Percentiles rank a stretch among this genome's conserved stretches.
Evolutionary conservation across 2,329 filamentous ascomycete species (phyloP).

Genomic region (Huntiella abstrusa): DNA sequence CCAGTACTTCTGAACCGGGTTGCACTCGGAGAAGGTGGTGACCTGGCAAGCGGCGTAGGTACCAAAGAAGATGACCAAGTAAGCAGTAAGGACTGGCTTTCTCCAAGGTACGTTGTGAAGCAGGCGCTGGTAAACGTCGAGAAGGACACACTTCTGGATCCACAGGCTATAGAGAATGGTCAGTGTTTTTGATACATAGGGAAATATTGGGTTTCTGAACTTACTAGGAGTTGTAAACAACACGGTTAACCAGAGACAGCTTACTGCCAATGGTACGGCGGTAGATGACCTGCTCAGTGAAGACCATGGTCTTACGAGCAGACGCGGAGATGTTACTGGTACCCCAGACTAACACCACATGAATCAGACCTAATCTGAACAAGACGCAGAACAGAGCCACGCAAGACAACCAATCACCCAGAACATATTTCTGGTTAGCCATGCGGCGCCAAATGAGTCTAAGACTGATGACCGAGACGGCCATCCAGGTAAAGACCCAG

Average conservation of each 20-base stretch:
- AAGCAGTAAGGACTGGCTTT: constrained; percentile 15
- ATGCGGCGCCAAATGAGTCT: constrained; percentile 14
- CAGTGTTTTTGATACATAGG: neutral
- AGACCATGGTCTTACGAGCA: constrained; percentile 14
- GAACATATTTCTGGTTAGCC: constrained; percentile 12
- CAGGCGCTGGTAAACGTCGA: constrained; percentile 16
- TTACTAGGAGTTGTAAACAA: constrained; percentile 20
- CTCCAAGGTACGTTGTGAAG: constrained; percentile 14
- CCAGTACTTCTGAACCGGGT: constrained; percentile 36
- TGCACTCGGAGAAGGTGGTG: constrained; percentile 19
- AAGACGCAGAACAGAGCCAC: constrained; percentile 20
- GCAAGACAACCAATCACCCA: constrained; percentile 18
- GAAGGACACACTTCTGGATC: constrained; percentile 16
- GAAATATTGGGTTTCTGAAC: constrained; percentile 11
- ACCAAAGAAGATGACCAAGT: constrained; percentile 16
- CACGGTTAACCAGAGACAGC: constrained; percentile 17
- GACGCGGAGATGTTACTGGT: constrained; percentile 18
- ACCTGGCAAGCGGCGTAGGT: constrained; percentile 19
- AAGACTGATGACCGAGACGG: constrained; percentile 13
- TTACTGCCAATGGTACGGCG: constrained; percentile 19
- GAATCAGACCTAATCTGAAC: constrained; percentile 16
- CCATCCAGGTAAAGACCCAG: constrained; percentile 15
- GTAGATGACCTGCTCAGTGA: constrained; percentile 18
- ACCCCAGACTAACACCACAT: constrained; percentile 20
- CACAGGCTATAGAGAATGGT: constrained; percentile 13